A percentile compares a stretch with the other conserved stretches of the same genome.
phyloP scores from a whole-genome alignment of 805 yeast species.

The Cyberlindnera xishuangbannaensis region DNA sequence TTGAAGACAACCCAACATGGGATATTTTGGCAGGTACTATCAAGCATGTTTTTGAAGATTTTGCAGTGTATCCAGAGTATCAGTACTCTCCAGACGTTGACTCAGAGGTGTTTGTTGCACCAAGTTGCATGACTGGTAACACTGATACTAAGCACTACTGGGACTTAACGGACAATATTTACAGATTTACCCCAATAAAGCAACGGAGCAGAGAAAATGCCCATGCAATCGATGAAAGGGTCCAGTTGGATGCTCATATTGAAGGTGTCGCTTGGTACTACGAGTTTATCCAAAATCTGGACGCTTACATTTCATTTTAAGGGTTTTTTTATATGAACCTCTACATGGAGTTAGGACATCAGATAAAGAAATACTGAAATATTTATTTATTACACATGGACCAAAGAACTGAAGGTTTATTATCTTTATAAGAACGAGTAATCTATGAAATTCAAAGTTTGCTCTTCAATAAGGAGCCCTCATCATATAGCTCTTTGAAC shows the following conservation, averaged over 20 bases:
- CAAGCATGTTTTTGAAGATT: conserved; percentile 49
- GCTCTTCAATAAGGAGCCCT: conserved; percentile 31
- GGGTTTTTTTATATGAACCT: no score
- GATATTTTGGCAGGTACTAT: conserved; percentile 47
- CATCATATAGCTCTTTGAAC: conserved; percentile 41
- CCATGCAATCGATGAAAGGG: conserved; percentile 56
- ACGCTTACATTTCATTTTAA: conserved; percentile 3
- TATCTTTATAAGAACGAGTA: no score
- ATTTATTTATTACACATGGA: no score
- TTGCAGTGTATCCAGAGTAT: conserved; percentile 9
- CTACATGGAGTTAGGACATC: no score
- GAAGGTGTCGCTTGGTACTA: conserved; percentile 12
- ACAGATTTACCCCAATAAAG: conserved; percentile 41
- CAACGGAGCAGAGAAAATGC: conserved; percentile 30
- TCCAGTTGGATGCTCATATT: conserved; percentile 27
- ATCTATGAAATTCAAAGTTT: conserved; percentile 12
- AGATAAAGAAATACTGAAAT: no score
- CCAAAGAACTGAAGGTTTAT: no score
- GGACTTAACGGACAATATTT: conserved; percentile 55
- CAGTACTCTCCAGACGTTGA: conserved; percentile 3
- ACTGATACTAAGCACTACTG: conserved; percentile 69
- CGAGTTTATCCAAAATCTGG: conserved; percentile 11
- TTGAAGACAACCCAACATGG: conserved; percentile 44
- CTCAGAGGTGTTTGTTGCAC: conserved; percentile 39
- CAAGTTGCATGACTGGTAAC: conserved; percentile 60